These are phyloP conservation scores for Boletus vinaceobasis DNA, from an alignment of 768 basidiomycete species.

Conservation along the genomic window DNA sequence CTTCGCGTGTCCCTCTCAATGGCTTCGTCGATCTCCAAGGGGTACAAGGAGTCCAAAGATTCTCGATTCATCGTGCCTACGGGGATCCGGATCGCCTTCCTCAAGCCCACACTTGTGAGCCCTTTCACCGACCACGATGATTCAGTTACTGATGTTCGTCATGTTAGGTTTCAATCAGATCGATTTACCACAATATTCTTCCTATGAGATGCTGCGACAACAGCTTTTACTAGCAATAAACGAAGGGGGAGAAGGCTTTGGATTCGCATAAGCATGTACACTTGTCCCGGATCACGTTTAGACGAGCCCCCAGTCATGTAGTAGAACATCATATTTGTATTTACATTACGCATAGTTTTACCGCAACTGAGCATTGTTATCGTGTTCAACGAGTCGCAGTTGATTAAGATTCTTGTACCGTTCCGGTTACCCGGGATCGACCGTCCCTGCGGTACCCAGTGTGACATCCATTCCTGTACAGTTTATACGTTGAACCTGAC, in stretches of 20 bases:
- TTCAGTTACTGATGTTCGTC: constrained; percentile 12
- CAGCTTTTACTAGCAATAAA: constrained; percentile 89
- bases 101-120: constrained; percentile 86
- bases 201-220: constrained; percentile 93
- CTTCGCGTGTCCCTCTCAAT: constrained; percentile 88
- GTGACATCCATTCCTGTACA: neutral
- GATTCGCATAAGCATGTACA: constrained; percentile 52
- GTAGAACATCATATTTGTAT: constrained; percentile 37
- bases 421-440: neutral
- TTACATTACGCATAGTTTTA: constrained; percentile 25
- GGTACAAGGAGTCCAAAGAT: constrained; percentile 89
- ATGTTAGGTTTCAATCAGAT: constrained; percentile 86
- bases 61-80: constrained; percentile 94
- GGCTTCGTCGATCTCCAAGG: constrained; percentile 96
- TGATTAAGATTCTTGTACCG: too few relatives aligned
- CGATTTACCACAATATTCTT: constrained; percentile 90
- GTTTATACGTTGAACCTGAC: too few relatives aligned
- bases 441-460: neutral
- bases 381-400: neutral
- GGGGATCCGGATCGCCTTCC: constrained; percentile 81
- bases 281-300: constrained; percentile 7
- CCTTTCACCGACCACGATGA: neutral
- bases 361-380: constrained; percentile 3
- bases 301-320: constrained; percentile 17
- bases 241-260: constrained; percentile 95